Evolutionary conservation across 192 early-diverging fungal species (phyloP).

Genomic region (Irineochytrium annulatum): DNA sequence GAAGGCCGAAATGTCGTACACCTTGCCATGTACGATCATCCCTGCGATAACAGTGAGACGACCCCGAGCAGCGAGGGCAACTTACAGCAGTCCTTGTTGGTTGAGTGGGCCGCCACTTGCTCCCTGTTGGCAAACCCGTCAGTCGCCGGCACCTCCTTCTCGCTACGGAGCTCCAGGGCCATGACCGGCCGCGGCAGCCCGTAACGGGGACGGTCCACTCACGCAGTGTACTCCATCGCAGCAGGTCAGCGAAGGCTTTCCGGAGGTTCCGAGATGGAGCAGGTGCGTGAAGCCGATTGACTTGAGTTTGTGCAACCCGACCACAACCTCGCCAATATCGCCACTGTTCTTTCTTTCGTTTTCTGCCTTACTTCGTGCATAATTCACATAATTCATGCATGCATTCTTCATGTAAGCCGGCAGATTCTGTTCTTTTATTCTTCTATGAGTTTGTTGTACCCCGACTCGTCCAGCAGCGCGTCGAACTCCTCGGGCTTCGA

Average conservation of each 20-base stretch:
- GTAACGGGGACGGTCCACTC: not conserved
- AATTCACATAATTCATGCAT: no score
- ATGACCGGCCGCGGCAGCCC: not conserved
- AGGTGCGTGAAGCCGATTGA: not conserved
- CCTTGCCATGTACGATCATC: slow-evolving; percentile 51
- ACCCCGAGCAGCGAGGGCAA: not conserved
- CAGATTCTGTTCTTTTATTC: no score
- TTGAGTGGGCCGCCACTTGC: slow-evolving; percentile 70
- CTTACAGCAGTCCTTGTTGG: slow-evolving; percentile 67
- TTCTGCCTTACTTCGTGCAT: no score
- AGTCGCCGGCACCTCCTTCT: not conserved
- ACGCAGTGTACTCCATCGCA: no score
- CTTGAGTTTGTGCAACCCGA: no score
- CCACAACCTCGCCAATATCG: no score
- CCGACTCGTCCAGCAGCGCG: slow-evolving; percentile 63
- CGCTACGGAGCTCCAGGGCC: not conserved
- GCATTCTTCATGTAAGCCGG: no score
- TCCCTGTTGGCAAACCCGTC: slow-evolving; percentile 20
- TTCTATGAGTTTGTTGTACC: slow-evolving; percentile 50
- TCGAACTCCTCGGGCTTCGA: slow-evolving; percentile 63
- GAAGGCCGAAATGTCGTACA: slow-evolving; percentile 49
- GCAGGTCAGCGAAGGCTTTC: not conserved
- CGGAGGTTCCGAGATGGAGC: not conserved
- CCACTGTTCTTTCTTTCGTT: no score
- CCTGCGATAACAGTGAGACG: slow-evolving; percentile 3